These are phyloP conservation scores for Colletotrichum sp. DNA, from an alignment of 2,329 filamentous ascomycete genomes.

Conservation along the genomic window DNA sequence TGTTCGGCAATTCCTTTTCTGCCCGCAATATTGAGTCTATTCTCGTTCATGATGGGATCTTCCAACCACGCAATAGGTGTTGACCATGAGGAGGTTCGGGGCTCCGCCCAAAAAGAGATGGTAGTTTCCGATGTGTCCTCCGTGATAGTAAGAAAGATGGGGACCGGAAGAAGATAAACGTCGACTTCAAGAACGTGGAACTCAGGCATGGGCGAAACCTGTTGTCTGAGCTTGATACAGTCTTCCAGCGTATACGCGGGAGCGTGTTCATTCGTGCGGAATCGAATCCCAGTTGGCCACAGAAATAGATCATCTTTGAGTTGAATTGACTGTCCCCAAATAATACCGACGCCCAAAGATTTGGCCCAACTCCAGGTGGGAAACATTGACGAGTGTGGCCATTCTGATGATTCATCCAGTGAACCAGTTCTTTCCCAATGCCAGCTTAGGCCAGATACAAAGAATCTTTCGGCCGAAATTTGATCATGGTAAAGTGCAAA, in stretches of 20 bases:
- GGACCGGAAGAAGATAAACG: not conserved
- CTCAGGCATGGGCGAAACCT: not conserved
- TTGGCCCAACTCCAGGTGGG: not conserved
- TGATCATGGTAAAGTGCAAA: not conserved
- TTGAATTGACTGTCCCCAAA: not conserved
- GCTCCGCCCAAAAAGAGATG: not conserved
- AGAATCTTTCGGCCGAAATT: not conserved
- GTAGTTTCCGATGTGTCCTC: not conserved
- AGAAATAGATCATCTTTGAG: not conserved
- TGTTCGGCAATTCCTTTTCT: not conserved
- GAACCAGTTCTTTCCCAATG: not conserved
- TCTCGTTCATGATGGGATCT: not conserved
- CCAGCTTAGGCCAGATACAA: not conserved
- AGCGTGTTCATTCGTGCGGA: not conserved
- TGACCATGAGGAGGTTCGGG: not conserved
- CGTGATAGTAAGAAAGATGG: not conserved
- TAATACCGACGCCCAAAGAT: not conserved
- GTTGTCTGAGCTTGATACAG: not conserved
- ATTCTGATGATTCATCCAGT: not conserved
- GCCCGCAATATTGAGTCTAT: not conserved
- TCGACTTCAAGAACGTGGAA: not conserved
- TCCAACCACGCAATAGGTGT: not conserved
- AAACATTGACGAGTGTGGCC: not conserved
- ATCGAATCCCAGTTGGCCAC: not conserved
- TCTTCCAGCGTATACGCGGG: not conserved